Conservation (phyloP, 2,329 filamentous ascomycete genomes). For the Epicoccum sorghinum region DNA sequence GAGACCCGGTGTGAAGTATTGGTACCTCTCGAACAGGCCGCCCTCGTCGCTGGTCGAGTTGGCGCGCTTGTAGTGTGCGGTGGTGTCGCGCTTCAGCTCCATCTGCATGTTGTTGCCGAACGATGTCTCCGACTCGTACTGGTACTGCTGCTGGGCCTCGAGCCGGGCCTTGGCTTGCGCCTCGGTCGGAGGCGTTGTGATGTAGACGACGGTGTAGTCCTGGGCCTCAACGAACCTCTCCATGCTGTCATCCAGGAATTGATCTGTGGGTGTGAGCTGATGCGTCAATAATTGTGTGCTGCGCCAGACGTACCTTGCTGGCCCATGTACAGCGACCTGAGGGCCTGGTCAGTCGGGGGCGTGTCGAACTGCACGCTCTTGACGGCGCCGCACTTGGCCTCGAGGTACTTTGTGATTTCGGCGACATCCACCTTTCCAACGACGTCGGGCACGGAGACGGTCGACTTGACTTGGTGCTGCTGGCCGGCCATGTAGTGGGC, state of each 20-base stretch:
- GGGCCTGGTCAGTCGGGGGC: constrained; percentile 19
- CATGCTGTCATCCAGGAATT: constrained; percentile 30
- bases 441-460: constrained; percentile 60
- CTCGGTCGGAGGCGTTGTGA: constrained; percentile 63
- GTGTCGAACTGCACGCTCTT: constrained; percentile 21
- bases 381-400: constrained; percentile 55
- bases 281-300: too few relatives aligned
- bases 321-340: constrained; percentile 23
- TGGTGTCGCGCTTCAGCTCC: constrained; percentile 73
- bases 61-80: constrained; percentile 35
- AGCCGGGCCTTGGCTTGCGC: constrained; percentile 31
- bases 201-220: constrained; percentile 77
- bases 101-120: constrained; percentile 69
- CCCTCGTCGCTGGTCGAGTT: constrained; percentile 30
- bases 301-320: constrained; percentile 24
- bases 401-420: constrained; percentile 51
- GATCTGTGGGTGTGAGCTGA: constrained; percentile 26
- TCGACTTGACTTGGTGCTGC: constrained; percentile 60
- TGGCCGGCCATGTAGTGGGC: constrained; percentile 57
- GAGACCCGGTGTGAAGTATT: constrained; percentile 89
- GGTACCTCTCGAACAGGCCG: constrained; percentile 84
- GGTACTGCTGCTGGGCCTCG: constrained; percentile 24
- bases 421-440: constrained; percentile 55
- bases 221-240: constrained; percentile 50
- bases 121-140: constrained; percentile 69